phyloP scores from a whole-genome alignment of 306 rosid species.

The Vigna radiata region DNA sequence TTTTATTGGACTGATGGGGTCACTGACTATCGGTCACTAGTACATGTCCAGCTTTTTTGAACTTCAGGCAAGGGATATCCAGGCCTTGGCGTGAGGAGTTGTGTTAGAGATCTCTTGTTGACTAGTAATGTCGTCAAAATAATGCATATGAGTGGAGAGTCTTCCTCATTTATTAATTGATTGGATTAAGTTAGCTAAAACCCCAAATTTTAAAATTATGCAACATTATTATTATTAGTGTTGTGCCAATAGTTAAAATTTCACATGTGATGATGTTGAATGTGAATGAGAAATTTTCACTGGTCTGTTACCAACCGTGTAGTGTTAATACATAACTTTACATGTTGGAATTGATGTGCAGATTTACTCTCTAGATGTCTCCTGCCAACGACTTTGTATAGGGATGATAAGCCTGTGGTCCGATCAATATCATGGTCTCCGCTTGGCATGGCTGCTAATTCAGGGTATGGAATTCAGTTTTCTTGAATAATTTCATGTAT shows the following conservation, averaged over 20 bases:
- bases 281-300: not conserved
- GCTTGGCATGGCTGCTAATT: constrained; percentile 79
- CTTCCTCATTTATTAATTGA: not conserved
- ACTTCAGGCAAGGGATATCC: no score
- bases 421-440: constrained; percentile 93
- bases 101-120: not conserved
- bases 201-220: not conserved
- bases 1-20: not conserved
- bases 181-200: not conserved
- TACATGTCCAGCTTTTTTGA: not conserved
- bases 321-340: constrained; percentile 4
- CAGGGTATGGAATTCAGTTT: constrained; percentile 60
- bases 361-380: constrained; percentile 75
- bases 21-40: not conserved
- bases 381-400: constrained; percentile 67
- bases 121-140: not conserved
- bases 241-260: constrained; percentile 1
- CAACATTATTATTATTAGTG: not conserved
- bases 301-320: not conserved
- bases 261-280: constrained; percentile 8
- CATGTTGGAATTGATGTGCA: constrained; percentile 44
- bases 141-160: not conserved
- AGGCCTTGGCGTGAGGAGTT: not conserved
- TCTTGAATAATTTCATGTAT: constrained; percentile 17
- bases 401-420: constrained; percentile 72